phyloP scores from a whole-genome alignment of 2,329 filamentous ascomycete species.

The Phyllosticta citriasiana region DNA sequence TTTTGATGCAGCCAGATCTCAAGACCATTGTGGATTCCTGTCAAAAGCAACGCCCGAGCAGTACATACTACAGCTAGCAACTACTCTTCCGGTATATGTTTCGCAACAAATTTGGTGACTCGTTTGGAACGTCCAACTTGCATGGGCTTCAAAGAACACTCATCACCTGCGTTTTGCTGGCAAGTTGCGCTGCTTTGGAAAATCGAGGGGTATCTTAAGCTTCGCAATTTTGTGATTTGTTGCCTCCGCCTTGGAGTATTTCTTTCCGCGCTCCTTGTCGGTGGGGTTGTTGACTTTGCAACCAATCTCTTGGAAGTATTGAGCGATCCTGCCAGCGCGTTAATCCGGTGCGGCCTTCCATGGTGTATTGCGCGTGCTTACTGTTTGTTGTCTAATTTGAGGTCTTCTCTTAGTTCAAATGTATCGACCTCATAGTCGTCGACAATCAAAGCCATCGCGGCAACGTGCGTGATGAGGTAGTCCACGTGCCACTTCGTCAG shows the following conservation, averaged over 20 bases:
- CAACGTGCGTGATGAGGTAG: slow-evolving; percentile 63
- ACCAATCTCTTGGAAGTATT: slow-evolving; percentile 69
- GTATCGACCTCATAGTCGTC: slow-evolving; percentile 67
- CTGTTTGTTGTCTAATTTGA: slow-evolving; percentile 60
- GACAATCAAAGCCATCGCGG: slow-evolving; percentile 59
- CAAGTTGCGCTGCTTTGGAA: slow-evolving; percentile 54
- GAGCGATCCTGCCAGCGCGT: slow-evolving; percentile 39
- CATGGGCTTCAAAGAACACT: neutral
- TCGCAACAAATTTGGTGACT: neutral
- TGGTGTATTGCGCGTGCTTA: slow-evolving; percentile 20
- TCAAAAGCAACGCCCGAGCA: too few species aligned
- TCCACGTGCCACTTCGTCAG: slow-evolving; percentile 65
- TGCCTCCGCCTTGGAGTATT: slow-evolving; percentile 51
- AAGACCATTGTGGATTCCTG: too few species aligned
- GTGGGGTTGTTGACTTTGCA: slow-evolving; percentile 46
- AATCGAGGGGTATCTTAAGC: slow-evolving; percentile 67
- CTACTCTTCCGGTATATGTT: too few species aligned
- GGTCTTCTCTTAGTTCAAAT: slow-evolving; percentile 58
- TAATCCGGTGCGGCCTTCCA: slow-evolving; percentile 4
- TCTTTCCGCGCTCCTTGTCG: slow-evolving; percentile 40
- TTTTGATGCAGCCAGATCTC: too few species aligned
- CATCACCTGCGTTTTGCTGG: slow-evolving; percentile 4
- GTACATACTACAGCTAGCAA: too few species aligned
- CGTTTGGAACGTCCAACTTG: too few species aligned
- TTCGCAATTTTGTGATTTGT: slow-evolving; percentile 55